Percentiles rank a stretch among this genome's conserved stretches.
phyloP scores from a whole-genome alignment of 1,139 yeast species.

The Arxiozyma bovina region DNA sequence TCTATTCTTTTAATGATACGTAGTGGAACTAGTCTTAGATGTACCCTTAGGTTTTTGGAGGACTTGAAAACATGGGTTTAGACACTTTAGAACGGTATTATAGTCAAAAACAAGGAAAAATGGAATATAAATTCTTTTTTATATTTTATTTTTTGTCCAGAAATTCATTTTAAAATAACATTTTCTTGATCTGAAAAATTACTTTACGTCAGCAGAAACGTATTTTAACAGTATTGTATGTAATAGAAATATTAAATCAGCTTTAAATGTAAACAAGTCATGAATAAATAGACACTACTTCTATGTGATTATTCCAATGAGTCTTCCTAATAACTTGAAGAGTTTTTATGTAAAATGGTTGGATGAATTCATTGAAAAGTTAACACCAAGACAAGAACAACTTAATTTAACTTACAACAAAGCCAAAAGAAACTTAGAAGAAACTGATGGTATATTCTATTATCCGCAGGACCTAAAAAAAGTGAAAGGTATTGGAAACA shows the following conservation, averaged over 20 bases:
- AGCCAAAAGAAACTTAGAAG: constrained; percentile 22
- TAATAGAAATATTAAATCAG: too few species aligned
- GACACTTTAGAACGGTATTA: too few species aligned
- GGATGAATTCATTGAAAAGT: constrained; percentile 19
- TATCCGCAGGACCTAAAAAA: constrained; percentile 25
- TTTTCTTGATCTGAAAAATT: too few species aligned
- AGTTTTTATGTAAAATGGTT: constrained; percentile 24
- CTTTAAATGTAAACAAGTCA: neutral
- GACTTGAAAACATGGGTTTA: too few species aligned
- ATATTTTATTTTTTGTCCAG: too few species aligned
- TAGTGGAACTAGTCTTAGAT: too few species aligned
- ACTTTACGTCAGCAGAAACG: too few species aligned
- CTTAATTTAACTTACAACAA: constrained; percentile 22
- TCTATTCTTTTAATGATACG: neutral
- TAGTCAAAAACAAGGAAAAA: too few species aligned
- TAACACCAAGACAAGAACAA: constrained; percentile 25
- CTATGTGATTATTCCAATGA: neutral
- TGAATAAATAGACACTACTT: neutral
- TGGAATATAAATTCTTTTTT: too few species aligned
- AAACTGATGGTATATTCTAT: constrained; percentile 13
- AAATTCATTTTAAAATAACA: too few species aligned
- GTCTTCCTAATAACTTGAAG: constrained; percentile 20
- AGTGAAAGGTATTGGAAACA: constrained; percentile 29
- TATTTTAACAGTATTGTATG: too few species aligned
- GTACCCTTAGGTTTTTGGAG: too few species aligned